Base-by-base conservation (phyloP, 2,329 filamentous ascomycete genomes). In the Monosporascus sp. region DNA sequence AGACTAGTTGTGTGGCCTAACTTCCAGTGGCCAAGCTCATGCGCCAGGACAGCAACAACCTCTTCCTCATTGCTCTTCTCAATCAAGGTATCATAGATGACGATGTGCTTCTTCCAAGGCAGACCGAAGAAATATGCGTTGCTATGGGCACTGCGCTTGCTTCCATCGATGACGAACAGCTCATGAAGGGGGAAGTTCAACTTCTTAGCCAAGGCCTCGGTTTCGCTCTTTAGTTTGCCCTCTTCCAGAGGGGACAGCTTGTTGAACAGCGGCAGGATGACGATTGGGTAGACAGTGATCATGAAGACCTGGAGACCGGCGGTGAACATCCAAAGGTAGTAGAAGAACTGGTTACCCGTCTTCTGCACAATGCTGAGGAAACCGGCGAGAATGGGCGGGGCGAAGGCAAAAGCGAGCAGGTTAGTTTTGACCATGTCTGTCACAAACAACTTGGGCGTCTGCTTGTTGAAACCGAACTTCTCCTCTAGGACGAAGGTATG, bases 31-130 rank as follows among this genome's bases (percentile, higher is more conserved):
- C 94, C 94, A 48, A 99, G 82, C 74, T 99, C 94, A 70, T 99
- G 94, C 37, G 91, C 92, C 51, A 99, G 78, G 51, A 99, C 92
- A 60, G 94, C 93, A 55, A 96, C 90, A 41, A 99, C 92, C 73
- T 99, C 94, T 67, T 94, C 82, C 4, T 89, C 86, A 58, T 92
- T 85, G 70, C 88, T 94, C 82, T 97, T 96, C 74, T 97, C 93
- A 58, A 99, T 91, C 58, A 99, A 76, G 5, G 95, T 99, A 70
- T 99, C 94, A 70, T 96, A 99, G 68, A 99, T 95, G 66, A 99
- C 94, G 77, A 99, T 99, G 78, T 97, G 95, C 82, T 97, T 97
- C 82, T 97, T 97, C 92, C 93, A 99, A 43, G 94, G 94, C 52
- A 99, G 82, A 56, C 94, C 94, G 65, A 95, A 97, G 77, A 99